Conservation (phyloP, 495 filamentous ascomycete genomes). For the Tuber magnatum region DNA sequence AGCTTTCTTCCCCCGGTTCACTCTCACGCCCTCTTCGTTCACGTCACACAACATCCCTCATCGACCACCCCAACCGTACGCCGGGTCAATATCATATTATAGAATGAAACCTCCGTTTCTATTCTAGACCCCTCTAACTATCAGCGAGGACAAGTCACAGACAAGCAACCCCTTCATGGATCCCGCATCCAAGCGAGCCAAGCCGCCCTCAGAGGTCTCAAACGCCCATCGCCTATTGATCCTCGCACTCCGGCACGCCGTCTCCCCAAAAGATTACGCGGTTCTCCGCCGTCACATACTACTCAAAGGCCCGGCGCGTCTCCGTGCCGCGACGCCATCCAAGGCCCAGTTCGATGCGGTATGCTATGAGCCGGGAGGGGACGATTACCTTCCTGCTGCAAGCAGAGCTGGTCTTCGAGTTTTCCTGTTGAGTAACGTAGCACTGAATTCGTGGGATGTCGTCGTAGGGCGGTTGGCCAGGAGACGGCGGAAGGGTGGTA, state of each 20-base stretch:
- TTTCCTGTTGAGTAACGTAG: slow-evolving; percentile 28
- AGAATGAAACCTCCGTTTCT: neutral
- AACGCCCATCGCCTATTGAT: slow-evolving; percentile 34
- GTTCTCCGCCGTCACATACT: slow-evolving; percentile 29
- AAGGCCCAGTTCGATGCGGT: slow-evolving; percentile 35
- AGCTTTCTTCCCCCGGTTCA: neutral
- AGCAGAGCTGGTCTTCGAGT: slow-evolving; percentile 38
- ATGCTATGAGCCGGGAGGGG: slow-evolving; percentile 15
- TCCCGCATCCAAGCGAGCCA: neutral
- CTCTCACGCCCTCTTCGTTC: neutral
- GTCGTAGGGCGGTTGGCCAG: slow-evolving; percentile 19
- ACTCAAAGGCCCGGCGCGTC: slow-evolving; percentile 27
- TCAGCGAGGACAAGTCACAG: neutral
- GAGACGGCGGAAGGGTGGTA: slow-evolving; percentile 5
- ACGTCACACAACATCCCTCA: neutral
- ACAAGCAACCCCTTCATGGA: neutral
- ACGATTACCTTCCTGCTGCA: slow-evolving; percentile 37
- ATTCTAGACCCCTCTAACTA: neutral
- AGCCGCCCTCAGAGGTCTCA: slow-evolving; percentile 6
- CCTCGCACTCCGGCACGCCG: slow-evolving; percentile 33
- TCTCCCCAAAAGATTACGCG: slow-evolving; percentile 37
- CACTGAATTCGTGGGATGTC: slow-evolving; percentile 26
- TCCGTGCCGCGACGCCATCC: slow-evolving; percentile 28
- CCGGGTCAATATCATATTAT: neutral
- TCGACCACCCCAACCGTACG: neutral